A percentile compares a stretch with the other conserved stretches of the same genome.
These are phyloP conservation scores for Flammula alnicola DNA, from an alignment of 1,284 basidiomycete genomes.

Conservation along the genomic window DNA sequence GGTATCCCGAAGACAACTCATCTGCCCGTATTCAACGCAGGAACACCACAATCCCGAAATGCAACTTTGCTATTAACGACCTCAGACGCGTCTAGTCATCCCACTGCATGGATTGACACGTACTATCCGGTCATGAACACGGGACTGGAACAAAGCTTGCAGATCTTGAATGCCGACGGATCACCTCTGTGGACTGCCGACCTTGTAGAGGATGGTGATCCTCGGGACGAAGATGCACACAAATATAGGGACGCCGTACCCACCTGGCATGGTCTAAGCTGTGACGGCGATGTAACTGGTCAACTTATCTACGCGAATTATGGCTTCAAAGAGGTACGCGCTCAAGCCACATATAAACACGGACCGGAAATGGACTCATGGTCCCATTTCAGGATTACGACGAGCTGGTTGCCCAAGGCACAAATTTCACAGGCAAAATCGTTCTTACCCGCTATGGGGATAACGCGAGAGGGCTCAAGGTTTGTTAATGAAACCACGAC, in stretches of 20 bases:
- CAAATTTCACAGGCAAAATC: slow-evolving; percentile 81
- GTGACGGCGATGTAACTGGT: slow-evolving; percentile 67
- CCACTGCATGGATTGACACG: slow-evolving; percentile 78
- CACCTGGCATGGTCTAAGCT: slow-evolving; percentile 74
- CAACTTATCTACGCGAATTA: slow-evolving; percentile 84
- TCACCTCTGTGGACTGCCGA: slow-evolving; percentile 71
- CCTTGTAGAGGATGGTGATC: slow-evolving; percentile 71
- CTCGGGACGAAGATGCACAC: slow-evolving; percentile 63
- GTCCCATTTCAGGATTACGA: slow-evolving; percentile 71
- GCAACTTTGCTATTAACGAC: slow-evolving; percentile 62
- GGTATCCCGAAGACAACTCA: slow-evolving; percentile 48
- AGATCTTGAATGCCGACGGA: slow-evolving; percentile 62
- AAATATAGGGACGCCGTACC: slow-evolving; percentile 62
- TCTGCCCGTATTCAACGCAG: slow-evolving; percentile 67
- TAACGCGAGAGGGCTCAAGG: slow-evolving; percentile 86
- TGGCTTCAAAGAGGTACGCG: slow-evolving; percentile 64
- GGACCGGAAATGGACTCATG: neutral
- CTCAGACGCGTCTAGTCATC: slow-evolving; percentile 40
- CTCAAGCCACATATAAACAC: neutral
- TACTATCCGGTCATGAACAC: slow-evolving; percentile 88
- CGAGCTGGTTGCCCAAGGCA: slow-evolving; percentile 60
- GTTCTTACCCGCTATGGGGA: slow-evolving; percentile 85
- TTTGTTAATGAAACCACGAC: slow-evolving; percentile 26
- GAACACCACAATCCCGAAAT: slow-evolving; percentile 63
- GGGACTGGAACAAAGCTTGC: slow-evolving; percentile 64